These are phyloP conservation scores for Lomentospora prolificans DNA, from an alignment of 2,329 filamentous ascomycete genomes.

Conservation along the genomic window DNA sequence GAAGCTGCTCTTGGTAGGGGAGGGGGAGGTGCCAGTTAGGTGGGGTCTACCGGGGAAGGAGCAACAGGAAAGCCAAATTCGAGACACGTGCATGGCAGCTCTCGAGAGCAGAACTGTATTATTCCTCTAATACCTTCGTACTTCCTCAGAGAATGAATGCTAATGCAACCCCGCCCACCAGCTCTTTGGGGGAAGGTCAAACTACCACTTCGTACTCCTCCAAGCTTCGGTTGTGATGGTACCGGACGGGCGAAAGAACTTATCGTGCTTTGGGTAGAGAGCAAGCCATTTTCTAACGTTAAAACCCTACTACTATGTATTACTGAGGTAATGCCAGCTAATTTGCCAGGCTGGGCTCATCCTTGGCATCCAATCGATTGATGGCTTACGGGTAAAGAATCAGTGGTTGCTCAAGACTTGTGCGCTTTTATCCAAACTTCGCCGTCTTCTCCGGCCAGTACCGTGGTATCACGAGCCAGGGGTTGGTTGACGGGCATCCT, in stretches of 20 bases:
- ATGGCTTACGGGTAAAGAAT: neutral
- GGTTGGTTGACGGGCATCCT: neutral
- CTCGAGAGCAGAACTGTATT: neutral
- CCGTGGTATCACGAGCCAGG: neutral
- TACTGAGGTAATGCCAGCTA: no score
- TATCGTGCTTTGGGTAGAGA: no score
- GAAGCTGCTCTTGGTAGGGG: neutral
- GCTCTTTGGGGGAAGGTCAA: neutral
- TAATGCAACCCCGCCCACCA: neutral
- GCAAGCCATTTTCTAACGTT: no score
- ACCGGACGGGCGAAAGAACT: no score
- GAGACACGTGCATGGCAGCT: neutral
- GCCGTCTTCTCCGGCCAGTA: no score
- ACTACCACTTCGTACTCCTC: neutral
- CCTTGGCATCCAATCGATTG: no score
- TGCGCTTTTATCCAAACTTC: no score
- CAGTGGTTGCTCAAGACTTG: no score
- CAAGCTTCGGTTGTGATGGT: neutral
- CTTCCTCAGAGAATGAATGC: neutral
- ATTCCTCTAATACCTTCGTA: no score
- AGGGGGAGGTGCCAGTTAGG: neutral
- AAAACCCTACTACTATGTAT: no score
- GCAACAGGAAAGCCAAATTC: neutral
- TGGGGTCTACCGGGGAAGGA: neutral
- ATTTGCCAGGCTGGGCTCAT: no score